Conservation (phyloP, 306 rosid species). For the Cucurbita ficifolia region DNA sequence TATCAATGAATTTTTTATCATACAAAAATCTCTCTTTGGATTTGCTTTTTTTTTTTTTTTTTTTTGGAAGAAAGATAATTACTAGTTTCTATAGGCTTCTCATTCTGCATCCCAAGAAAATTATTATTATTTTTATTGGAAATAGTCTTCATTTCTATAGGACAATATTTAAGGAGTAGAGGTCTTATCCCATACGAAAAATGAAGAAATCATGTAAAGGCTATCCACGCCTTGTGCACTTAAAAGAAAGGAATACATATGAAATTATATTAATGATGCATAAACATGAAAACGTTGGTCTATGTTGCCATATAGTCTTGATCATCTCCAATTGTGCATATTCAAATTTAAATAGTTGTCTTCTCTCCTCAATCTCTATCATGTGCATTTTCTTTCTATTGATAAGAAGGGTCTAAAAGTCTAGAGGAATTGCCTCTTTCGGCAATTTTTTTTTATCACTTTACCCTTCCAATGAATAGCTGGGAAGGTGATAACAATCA, state of each 20-base stretch:
- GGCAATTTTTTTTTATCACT: not conserved
- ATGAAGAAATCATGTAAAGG: not conserved
- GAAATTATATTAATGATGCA: not conserved
- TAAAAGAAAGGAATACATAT: not conserved
- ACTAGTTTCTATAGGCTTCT: not conserved
- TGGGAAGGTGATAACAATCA: not conserved
- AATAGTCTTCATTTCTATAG: not conserved
- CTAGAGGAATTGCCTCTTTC: not conserved
- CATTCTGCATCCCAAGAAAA: not conserved
- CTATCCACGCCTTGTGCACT: not conserved
- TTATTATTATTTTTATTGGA: not conserved
- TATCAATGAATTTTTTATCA: not conserved
- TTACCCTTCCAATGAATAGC: not conserved
- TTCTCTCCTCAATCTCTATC: not conserved
- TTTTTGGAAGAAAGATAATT: not conserved
- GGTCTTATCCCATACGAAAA: not conserved
- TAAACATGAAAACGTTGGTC: not conserved
- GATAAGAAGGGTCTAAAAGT: not conserved
- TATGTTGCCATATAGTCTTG: not conserved
- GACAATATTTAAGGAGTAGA: not conserved
- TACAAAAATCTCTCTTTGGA: not conserved
- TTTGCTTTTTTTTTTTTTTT: no score
- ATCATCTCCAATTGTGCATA: not conserved
- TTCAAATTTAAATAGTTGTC: not conserved
- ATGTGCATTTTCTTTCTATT: not conserved